A percentile compares a stretch with the other conserved stretches of the same genome.
Conservation (phyloP, 331 rosid species). For the Quercus phellos region DNA sequence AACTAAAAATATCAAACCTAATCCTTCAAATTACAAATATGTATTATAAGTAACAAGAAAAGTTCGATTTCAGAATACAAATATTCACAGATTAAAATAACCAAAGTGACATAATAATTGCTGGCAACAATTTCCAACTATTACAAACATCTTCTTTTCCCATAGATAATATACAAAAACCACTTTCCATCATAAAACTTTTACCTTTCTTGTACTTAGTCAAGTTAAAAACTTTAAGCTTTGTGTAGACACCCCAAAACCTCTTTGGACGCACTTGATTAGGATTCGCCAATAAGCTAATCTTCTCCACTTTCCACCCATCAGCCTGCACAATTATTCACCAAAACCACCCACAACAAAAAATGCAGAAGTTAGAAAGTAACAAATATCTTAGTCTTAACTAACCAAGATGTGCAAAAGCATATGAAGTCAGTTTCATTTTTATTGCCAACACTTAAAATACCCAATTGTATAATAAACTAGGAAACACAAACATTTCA, state of each 20-base stretch:
- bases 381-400: not conserved
- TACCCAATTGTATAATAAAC: not conserved
- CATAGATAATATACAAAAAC: not conserved
- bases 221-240: conserved; percentile 93
- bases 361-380: conserved; percentile 3
- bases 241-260: conserved; percentile 98
- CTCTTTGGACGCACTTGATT: conserved; percentile 88
- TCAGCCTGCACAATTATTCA: conserved; percentile 59
- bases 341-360: not conserved
- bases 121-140: not conserved
- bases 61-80: too few relatives aligned
- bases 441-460: not conserved
- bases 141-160: not conserved
- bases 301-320: conserved; percentile 93
- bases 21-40: too few relatives aligned
- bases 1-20: too few relatives aligned
- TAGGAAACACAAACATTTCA: too few relatives aligned
- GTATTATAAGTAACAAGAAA: too few relatives aligned
- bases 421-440: not conserved
- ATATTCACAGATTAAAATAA: not conserved
- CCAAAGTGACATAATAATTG: not conserved
- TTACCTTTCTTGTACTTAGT: conserved; percentile 86
- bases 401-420: not conserved
- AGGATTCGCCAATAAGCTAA: conserved; percentile 87
- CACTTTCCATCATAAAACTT: not conserved